A percentile compares a stretch with the other conserved stretches of the same genome.
Conservation (phyloP, 805 yeast species). For the Sporopachydermia lactativora region DNA sequence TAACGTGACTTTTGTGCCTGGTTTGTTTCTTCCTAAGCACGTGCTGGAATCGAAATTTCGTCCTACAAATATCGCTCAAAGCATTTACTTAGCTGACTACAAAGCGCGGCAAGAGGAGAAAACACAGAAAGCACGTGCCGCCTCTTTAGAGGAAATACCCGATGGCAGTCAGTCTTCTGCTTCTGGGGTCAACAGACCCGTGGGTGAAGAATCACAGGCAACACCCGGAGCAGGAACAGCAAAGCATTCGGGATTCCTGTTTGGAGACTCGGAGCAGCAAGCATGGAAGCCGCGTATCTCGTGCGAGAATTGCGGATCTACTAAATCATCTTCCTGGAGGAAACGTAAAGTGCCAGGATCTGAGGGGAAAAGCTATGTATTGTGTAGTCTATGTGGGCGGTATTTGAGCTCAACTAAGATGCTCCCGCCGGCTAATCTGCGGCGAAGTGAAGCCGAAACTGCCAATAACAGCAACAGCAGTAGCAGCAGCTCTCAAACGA, state of each 20-base stretch:
- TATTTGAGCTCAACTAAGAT: background rate
- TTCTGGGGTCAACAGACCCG: background rate
- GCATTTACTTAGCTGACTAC: constrained; percentile 1
- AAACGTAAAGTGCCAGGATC: background rate
- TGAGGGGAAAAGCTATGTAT: background rate
- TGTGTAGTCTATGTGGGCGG: background rate
- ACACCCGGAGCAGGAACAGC: background rate
- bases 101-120: background rate
- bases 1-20: no score
- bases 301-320: constrained; percentile 1
- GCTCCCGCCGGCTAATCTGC: background rate
- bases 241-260: background rate
- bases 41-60: background rate
- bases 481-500: background rate
- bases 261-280: background rate
- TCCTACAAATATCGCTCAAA: background rate
- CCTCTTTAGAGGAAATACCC: background rate
- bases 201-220: background rate
- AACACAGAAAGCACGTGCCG: background rate
- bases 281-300: background rate
- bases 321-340: background rate
- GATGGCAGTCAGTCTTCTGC: background rate
- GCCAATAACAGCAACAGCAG: no score
- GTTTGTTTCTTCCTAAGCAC: constrained; percentile 1
- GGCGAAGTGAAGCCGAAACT: background rate